A percentile compares a stretch with the other conserved stretches of the same genome.
Conservation (phyloP, 257 asterid genomes). For the Parsonsia alboflavescens region DNA sequence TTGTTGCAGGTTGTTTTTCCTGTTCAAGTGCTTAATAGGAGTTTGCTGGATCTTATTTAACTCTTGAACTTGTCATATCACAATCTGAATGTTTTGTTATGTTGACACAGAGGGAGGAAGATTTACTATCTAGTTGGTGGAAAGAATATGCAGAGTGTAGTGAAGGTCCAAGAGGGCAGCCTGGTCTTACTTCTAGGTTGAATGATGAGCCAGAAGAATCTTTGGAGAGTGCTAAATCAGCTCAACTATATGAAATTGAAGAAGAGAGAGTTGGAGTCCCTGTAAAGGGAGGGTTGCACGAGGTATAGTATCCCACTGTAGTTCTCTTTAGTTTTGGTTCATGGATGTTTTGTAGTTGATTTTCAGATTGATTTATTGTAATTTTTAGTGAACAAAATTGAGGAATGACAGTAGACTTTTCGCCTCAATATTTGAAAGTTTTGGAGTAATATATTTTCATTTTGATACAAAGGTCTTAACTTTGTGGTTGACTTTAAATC, state of each 20-base stretch:
- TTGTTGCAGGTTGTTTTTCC: background rate
- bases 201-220: constrained; percentile 26
- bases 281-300: constrained; percentile 92
- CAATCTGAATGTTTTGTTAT: background rate
- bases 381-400: background rate
- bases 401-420: background rate
- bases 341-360: background rate
- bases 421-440: background rate
- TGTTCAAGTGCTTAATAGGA: background rate
- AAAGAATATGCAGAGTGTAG: constrained; percentile 94
- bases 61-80: background rate
- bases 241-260: constrained; percentile 40
- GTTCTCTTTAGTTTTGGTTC: background rate
- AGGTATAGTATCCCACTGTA: constrained; percentile 42
- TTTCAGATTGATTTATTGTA: background rate
- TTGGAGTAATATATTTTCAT: background rate
- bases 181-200: constrained; percentile 29
- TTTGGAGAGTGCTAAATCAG: constrained; percentile 31
- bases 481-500: background rate
- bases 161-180: constrained; percentile 73
- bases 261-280: constrained; percentile 99
- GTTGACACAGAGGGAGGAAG: constrained; percentile 73
- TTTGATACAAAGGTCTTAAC: background rate
- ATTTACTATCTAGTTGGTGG: constrained; percentile 93
- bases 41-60: background rate